Conservation (phyloP, 306 rosid species). For the Rosa multiflora region DNA sequence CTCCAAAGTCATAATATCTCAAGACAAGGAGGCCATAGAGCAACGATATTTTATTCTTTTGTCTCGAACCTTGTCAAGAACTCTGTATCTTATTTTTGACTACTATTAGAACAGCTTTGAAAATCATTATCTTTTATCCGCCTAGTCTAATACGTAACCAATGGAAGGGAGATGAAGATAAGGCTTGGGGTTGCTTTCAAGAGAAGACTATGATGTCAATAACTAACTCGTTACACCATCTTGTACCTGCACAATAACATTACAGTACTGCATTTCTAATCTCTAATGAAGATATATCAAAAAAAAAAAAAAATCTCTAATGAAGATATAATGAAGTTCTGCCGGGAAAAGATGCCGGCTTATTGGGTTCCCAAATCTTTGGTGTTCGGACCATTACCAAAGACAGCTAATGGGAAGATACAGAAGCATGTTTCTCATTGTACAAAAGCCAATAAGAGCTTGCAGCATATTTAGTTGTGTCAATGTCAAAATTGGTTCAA, state of each 20-base stretch:
- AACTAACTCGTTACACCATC: neutral
- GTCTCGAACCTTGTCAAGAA: no score
- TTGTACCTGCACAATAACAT: neutral
- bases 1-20: no score
- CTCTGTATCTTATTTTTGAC: no score
- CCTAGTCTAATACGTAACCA: no score
- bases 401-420: slow-evolving; percentile 73
- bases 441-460: neutral
- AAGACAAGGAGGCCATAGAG: no score
- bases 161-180: neutral
- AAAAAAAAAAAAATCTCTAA: neutral
- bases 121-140: no score
- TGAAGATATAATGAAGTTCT: slow-evolving; percentile 75
- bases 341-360: slow-evolving; percentile 74
- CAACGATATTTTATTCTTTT: no score
- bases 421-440: slow-evolving; percentile 52
- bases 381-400: slow-evolving; percentile 64
- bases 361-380: slow-evolving; percentile 84
- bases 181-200: neutral
- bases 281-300: slow-evolving; percentile 51
- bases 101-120: no score
- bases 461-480: neutral
- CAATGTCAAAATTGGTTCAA: neutral
- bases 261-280: neutral
- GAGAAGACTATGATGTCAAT: neutral